Conservation (phyloP, 1,284 basidiomycete genomes). For the Ustilago loliicola region DNA sequence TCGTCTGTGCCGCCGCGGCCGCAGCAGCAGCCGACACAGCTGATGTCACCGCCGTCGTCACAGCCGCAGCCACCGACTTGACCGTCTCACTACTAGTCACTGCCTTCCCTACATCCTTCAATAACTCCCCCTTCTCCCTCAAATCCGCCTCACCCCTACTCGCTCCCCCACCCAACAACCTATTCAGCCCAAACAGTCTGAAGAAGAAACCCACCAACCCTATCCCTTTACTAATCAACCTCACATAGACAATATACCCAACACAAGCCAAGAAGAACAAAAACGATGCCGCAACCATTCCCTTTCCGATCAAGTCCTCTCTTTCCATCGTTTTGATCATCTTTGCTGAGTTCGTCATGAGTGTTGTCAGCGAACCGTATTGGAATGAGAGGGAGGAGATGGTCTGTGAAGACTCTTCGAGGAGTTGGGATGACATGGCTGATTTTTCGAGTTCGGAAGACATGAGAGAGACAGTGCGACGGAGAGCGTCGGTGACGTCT, state of each 20-base stretch:
- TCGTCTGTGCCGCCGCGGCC: constrained; percentile 22
- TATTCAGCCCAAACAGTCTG: constrained; percentile 40
- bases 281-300: constrained; percentile 55
- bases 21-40: constrained; percentile 20
- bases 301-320: constrained; percentile 62
- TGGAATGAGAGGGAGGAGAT: constrained; percentile 56
- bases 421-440: constrained; percentile 63
- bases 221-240: constrained; percentile 61
- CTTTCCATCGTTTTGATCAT: constrained; percentile 69
- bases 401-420: constrained; percentile 65
- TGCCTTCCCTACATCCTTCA: constrained; percentile 17
- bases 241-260: constrained; percentile 65
- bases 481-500: constrained; percentile 64
- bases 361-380: constrained; percentile 61
- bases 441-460: constrained; percentile 68
- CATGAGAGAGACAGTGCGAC: constrained; percentile 65
- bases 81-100: constrained; percentile 8
- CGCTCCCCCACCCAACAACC: constrained; percentile 33
- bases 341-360: constrained; percentile 61
- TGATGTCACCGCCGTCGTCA: constrained; percentile 26
- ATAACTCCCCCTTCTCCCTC: constrained; percentile 36
- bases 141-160: constrained; percentile 24
- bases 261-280: constrained; percentile 65
- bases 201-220: constrained; percentile 55
- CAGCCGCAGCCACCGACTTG: constrained; percentile 12